These are phyloP conservation scores for Benincasa hispida DNA, from an alignment of 306 rosid genomes.

Conservation along the genomic window DNA sequence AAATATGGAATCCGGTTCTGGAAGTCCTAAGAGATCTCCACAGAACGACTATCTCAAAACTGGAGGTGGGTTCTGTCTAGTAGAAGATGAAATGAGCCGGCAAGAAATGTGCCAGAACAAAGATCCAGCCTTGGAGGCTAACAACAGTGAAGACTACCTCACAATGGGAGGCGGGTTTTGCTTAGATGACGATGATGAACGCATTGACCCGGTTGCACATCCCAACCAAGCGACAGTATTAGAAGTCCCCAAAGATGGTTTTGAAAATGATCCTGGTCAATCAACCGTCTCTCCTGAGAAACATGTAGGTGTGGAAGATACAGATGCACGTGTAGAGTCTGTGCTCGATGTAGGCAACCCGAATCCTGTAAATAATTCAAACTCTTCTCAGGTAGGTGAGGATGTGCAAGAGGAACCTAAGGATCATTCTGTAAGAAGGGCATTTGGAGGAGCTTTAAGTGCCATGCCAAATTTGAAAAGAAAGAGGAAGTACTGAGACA, in stretches of 20 bases:
- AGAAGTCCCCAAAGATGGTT: neutral
- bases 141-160: constrained; percentile 22
- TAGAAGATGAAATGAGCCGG: constrained; percentile 22
- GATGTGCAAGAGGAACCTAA: constrained; percentile 15
- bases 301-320: neutral
- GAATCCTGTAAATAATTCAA: constrained; percentile 3
- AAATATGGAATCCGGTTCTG: constrained; percentile 11
- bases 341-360: neutral
- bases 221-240: constrained; percentile 5
- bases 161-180: constrained; percentile 59
- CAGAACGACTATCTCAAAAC: constrained; percentile 17
- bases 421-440: constrained; percentile 8
- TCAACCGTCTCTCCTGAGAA: constrained; percentile 18
- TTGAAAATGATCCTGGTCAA: constrained; percentile 10
- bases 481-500: constrained; percentile 38
- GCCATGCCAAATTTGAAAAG: constrained; percentile 70
- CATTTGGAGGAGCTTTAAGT: constrained; percentile 26
- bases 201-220: constrained; percentile 14
- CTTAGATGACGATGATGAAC: constrained; percentile 28
- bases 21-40: constrained; percentile 14
- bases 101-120: constrained; percentile 9
- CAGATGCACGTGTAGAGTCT: neutral
- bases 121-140: constrained; percentile 12
- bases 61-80: constrained; percentile 28
- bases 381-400: constrained; percentile 14